Base-by-base conservation (phyloP, 1,139 yeast genomes). In the Hansenula anomala region DNA sequence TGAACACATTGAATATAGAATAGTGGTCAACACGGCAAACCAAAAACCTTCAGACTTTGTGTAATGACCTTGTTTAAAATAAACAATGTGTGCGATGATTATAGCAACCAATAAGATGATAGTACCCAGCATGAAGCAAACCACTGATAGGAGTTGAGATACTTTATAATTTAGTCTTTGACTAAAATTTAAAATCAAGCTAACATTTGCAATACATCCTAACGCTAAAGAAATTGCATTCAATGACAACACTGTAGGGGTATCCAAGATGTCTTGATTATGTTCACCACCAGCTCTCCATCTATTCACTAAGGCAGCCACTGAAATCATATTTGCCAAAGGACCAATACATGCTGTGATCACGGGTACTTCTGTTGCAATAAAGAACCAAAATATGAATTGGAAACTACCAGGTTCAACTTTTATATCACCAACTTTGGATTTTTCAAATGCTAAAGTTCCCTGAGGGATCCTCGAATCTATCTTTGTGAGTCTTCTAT, bases 291-390 rank as follows among this genome's bases (percentile, higher is more conserved):
- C 59, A 5, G 59, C 41, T 43, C 84, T 64, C 95, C 95, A 86
- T 37, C 73, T 70, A 43, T 83, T 82, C 0, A 80, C 78, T n/a
- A 84, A 67, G 1, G 90, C 85, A 3, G 83, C 77, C 6, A 84
- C 65, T 0, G 90, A 80, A 31, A 80, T 71, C 70, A 84, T 72
- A 49, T 85, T 85, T 6, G 90, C 80, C 25, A 86, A 54, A 0
- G 95, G 95, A 0, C 94, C 94, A 30, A 81, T 52, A 49, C 90
- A 83, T 1, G 94, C 89, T 0, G 89, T 79, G 3, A 81, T 56
- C 14, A 86, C 69, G 0, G 95, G 95, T 49, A 85, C 71, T 49
- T 78, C 78, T 5, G 83, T 71, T 2, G 88, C 77, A 1, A 80
- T 61, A 14, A 70, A 52, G 51, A 77, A 80, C 89, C 90, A 82